Conservation (phyloP, 2,329 filamentous ascomycete genomes). For the Stagonosporopsis tanaceti region DNA sequence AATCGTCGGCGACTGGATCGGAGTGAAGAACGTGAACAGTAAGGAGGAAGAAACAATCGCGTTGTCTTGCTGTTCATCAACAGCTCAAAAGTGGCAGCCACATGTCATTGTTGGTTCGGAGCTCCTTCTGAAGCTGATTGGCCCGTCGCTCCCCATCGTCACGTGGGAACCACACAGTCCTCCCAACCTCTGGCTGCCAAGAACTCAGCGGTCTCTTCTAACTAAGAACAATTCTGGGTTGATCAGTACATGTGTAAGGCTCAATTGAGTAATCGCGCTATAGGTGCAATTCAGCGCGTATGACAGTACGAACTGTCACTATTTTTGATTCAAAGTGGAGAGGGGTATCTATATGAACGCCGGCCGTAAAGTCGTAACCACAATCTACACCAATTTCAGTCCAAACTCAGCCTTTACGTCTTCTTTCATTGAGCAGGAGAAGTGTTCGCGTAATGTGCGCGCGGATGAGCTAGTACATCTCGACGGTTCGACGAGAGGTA, state of each 20-base stretch:
- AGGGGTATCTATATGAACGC: slow-evolving; percentile 34
- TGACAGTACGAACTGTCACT: background rate
- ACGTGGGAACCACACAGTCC: background rate
- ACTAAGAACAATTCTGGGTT: too few species aligned
- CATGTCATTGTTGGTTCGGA: slow-evolving; percentile 46
- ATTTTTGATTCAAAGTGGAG: slow-evolving; percentile 15
- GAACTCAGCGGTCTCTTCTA: background rate
- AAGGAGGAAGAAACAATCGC: slow-evolving; percentile 14
- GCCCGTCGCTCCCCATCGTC: slow-evolving; percentile 21
- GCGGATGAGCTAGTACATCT: slow-evolving; percentile 40
- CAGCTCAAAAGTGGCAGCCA: slow-evolving; percentile 35
- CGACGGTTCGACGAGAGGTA: slow-evolving; percentile 44
- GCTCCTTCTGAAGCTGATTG: slow-evolving; percentile 29
- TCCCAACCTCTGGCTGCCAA: background rate
- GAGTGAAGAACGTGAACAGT: background rate
- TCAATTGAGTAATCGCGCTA: background rate
- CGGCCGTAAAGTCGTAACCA: slow-evolving; percentile 12
- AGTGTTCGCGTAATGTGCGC: background rate
- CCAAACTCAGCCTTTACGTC: background rate
- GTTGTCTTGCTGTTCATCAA: slow-evolving; percentile 19
- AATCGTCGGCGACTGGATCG: background rate
- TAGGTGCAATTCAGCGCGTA: background rate
- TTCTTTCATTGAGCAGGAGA: background rate
- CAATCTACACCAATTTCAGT: background rate
- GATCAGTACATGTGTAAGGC: background rate